Evolutionary conservation across 495 filamentous ascomycete genomes (phyloP), one percentile per base, ranked within the genome.

Genomic region (Aspergillus nidulans): DNA sequence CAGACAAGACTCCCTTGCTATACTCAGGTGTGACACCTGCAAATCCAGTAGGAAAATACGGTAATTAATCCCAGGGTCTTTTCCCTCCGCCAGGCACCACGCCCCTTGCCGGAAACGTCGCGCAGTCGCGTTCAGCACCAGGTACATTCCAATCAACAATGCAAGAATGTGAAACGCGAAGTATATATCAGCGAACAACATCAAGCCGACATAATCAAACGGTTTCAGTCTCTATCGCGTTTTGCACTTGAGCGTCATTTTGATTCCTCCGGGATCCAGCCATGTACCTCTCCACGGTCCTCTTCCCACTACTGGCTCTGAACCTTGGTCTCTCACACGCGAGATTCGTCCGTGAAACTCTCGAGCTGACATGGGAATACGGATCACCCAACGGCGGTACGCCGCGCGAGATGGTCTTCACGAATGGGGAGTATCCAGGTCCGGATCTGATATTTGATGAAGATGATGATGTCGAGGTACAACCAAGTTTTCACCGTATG

Each of bases 341-440:
- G 26, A 70, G 70, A 49, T 34, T 72, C 2, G 51, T 53, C 15
- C 40, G 13, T 2, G 8, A 45, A n/a, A 49, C 32, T 9, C 49
- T 58, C 6, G 56, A 58, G 8, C 34, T 62, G 4, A 62, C 59
- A 48, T 62, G 59, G 59, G 59, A 55, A 18, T 16, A 16, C 6
- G 47, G 51, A 47, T 10, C 30, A 24, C 24, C 46, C 16, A 19
- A 53, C 49, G 23, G 52, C 42, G 61, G 55, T 6, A 28, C 46
- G 23, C 32, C 42, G 28, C 57, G 76, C 43, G 53, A 76, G 16
- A 64, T 81, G 19, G 68, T 84, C 12, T 70, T 80, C 9, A 76
- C 78, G 52, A 85, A 85, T 63, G 78, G 77, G 2, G 75, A 78
- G 18, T 80, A 74, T 42, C 82, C 82, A 0, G 81, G 79, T 0